Evolutionary conservation across 192 early-diverging fungal genomes (phyloP), one percentile per base, ranked within the genome.

Genomic region (Piromyces finnis): DNA sequence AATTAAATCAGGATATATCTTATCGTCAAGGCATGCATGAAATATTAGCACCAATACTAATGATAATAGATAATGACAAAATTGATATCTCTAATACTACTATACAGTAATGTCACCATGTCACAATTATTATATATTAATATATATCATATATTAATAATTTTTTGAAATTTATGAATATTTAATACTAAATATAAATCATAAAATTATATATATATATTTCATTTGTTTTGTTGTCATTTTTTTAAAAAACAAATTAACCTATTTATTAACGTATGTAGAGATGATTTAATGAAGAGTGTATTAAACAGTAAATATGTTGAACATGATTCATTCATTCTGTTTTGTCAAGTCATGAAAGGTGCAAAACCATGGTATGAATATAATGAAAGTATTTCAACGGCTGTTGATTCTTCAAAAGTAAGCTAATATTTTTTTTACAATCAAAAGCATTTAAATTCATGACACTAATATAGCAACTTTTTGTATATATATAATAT

Each of bases 11-110:
- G 18, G 91, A 91, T 32, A 88, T 97, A n/a, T 92, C 93, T 26
- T 99, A 99, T 85, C 90, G 97, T 51, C 97, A 99, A 84, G 97
- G 97, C 30, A 99, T 99, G 97, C 97, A 99, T 82, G 97, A 99
- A 84, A 81, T 99, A 29, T 83, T 96, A 18, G 97, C 95, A 0
- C 93, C 94, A 28, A 85, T 97, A 27, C 89, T 94, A 26, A 85
- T 91, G 85, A 91, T 93, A 0, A 90, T 98, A 28, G 88, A 95
- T 29, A 77, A 83, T 12, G 97, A 98, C 79, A 86, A 87, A 79
- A 82, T 88, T 22, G 87, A 87, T 79, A 78, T 18, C 22, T 51
- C 41, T 22, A 51, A 51, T 22, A 14, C 41, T 22, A 22, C 4
- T 22, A 51, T 51, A 17, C 17, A 51, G 41, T 51, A 35, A 35